Evolutionary conservation across 306 rosid species (phyloP), one percentile per base, ranked within the genome.

Genomic region (Glycine tomentella): DNA sequence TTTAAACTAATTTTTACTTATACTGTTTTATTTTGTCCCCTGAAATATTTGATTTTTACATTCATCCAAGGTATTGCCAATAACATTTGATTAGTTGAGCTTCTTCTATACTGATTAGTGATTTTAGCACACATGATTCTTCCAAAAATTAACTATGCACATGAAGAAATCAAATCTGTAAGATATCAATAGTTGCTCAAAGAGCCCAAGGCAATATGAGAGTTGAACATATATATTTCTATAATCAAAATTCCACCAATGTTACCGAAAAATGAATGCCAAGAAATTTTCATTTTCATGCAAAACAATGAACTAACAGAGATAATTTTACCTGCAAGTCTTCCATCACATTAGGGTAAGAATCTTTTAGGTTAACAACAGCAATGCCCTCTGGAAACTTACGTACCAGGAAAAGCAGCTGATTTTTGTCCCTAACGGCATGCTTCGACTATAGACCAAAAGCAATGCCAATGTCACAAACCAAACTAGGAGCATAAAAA

Each of bases 341-440:
- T 61, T 95, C 99, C 81, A 80, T 69, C 69, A 84, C 87, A 75
- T 81, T 79, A 42, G 87, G 84, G 78, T 84, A 84, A 25, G 87
- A 25, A 75, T 84, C 87, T 83, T 84, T 84, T 53, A 84, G 72
- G 70, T 84, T 84, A 80, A 84, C 81, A 75, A 95, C 94, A 85
- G 99, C 94, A 82, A 95, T 89, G 86, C 99, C 99, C 87, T 96
- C 99, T 4, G 93, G 91, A 88, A 82, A 92, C 85, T 87, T 93
- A 72, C 97, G 89, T 65, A 93, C 69, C 78, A 96, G 83, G 87
- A 72, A 75, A 75, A 90, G 88, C 75, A 96, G 92, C 85, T 93
- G 87, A 69, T 3, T 89, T 88, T 86, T 96, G 80, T 93, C 98
- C 88, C 83, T 90, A 33, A 96, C 33, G 25, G 85, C 90, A 76